phyloP scores from a whole-genome alignment of 768 basidiomycete species.

The Myochromella boudieri region DNA sequence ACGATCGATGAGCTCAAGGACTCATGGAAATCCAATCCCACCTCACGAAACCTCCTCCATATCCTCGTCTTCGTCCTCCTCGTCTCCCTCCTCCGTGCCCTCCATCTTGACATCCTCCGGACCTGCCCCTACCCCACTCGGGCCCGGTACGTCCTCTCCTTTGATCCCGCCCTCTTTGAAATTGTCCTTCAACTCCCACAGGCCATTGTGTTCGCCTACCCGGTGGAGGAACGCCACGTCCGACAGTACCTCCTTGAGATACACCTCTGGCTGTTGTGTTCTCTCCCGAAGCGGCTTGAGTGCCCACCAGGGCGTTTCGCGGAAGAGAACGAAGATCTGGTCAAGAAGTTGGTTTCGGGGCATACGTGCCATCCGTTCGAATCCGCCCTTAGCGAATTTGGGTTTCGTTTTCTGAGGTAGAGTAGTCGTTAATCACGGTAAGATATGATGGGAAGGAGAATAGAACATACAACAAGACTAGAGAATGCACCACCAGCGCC shows the following conservation, averaged over 20 bases:
- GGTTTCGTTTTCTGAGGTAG: conserved; percentile 58
- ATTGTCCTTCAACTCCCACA: conserved; percentile 78
- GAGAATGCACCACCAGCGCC: conserved; percentile 59
- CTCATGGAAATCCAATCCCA: too few relatives aligned
- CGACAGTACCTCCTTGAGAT: conserved; percentile 78
- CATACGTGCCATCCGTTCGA: conserved; percentile 91
- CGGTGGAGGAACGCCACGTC: conserved; percentile 79
- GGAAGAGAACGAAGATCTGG: conserved; percentile 75
- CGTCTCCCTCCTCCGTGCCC: conserved; percentile 55
- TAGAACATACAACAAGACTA: conserved; percentile 60
- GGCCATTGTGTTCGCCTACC: conserved; percentile 76
- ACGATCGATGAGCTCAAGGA: too few relatives aligned
- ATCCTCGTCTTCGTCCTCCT: conserved; percentile 60
- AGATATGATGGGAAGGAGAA: conserved; percentile 8
- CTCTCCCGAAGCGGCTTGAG: conserved; percentile 75
- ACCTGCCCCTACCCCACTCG: conserved; percentile 26
- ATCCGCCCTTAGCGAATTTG: conserved; percentile 66
- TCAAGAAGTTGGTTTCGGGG: conserved; percentile 88
- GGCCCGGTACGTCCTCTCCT: conserved; percentile 43
- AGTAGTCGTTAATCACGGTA: neutral
- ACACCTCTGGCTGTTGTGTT: conserved; percentile 84
- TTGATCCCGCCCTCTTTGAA: conserved; percentile 64
- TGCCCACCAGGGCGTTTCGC: conserved; percentile 78
- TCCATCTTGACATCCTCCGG: conserved; percentile 47
- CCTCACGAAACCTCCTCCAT: conserved; percentile 75